These are phyloP conservation scores for Phytopythium litorale DNA, from an alignment of 352 stramenopile species.

Conservation along the genomic window DNA sequence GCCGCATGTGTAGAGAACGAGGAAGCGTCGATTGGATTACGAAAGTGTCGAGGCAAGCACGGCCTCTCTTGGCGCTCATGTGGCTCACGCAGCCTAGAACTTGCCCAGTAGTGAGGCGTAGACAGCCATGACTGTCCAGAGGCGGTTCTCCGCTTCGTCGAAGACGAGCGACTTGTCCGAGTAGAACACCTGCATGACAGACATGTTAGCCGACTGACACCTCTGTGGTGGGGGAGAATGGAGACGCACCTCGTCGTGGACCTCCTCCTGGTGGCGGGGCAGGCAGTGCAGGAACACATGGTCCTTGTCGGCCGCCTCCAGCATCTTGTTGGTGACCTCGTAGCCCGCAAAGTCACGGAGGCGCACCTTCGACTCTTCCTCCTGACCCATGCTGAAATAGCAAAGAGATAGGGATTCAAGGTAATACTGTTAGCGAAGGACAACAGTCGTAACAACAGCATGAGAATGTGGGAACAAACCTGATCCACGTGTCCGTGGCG, in stretches of 20 bases:
- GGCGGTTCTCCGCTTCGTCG: slow-evolving; percentile 96
- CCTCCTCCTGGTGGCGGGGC: slow-evolving; percentile 95
- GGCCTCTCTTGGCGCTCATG: too few species aligned
- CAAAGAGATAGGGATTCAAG: too few species aligned
- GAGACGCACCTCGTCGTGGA: slow-evolving; percentile 90
- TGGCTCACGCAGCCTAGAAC: slow-evolving; percentile 20
- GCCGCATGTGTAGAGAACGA: too few species aligned
- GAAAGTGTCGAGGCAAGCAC: too few species aligned
- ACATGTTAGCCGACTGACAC: neutral
- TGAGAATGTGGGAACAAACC: slow-evolving; percentile 9
- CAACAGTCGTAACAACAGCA: neutral
- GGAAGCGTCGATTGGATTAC: too few species aligned
- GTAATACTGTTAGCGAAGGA: neutral
- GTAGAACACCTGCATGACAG: slow-evolving; percentile 87
- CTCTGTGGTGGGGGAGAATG: neutral
- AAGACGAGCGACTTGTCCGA: slow-evolving; percentile 94
- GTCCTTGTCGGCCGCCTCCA: slow-evolving; percentile 85
- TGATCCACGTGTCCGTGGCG: slow-evolving; percentile 97
- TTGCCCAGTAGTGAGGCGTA: slow-evolving; percentile 67
- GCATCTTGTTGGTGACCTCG: slow-evolving; percentile 91
- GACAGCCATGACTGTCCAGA: slow-evolving; percentile 99
- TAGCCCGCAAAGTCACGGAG: slow-evolving; percentile 95
- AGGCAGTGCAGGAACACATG: slow-evolving; percentile 98
- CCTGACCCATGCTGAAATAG: slow-evolving; percentile 87
- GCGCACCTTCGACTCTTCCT: slow-evolving; percentile 92